A percentile compares a stretch with the other conserved stretches of the same genome.
phyloP scores from a whole-genome alignment of 2,329 filamentous ascomycete genomes.

The Pyrenophora teres region DNA sequence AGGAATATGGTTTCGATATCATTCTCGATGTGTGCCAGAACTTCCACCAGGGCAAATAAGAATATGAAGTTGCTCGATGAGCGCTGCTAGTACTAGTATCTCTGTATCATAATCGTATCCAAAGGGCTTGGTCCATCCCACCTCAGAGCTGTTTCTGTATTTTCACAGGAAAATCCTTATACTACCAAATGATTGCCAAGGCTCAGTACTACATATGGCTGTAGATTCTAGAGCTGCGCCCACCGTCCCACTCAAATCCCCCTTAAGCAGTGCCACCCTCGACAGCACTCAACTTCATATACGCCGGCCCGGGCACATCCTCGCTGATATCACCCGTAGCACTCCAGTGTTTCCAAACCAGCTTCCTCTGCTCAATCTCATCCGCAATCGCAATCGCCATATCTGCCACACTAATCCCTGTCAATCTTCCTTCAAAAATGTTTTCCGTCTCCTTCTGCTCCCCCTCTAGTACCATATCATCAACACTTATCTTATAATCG shows the following conservation, averaged over 20 bases:
- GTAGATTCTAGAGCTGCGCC: no score
- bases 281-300: slow-evolving; percentile 32
- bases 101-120: neutral
- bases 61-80: no score
- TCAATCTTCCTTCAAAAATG: slow-evolving; percentile 39
- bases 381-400: slow-evolving; percentile 45
- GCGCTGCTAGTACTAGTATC: no score
- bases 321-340: slow-evolving; percentile 36
- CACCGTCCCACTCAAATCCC: neutral
- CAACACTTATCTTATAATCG: slow-evolving; percentile 38
- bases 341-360: slow-evolving; percentile 41
- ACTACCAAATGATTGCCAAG: no score
- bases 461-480: slow-evolving; percentile 39
- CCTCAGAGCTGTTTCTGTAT: no score
- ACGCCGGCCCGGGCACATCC: slow-evolving; percentile 33
- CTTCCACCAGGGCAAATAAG: slow-evolving; percentile 31
- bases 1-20: slow-evolving; percentile 31
- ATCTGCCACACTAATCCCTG: slow-evolving; percentile 41
- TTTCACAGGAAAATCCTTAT: no score
- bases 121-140: no score
- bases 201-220: no score
- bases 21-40: slow-evolving; percentile 32
- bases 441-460: slow-evolving; percentile 26
- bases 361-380: slow-evolving; percentile 36
- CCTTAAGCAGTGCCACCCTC: slow-evolving; percentile 18